Conservation (phyloP, 176 grass and related monocot species). For the Carex myosuroides region DNA sequence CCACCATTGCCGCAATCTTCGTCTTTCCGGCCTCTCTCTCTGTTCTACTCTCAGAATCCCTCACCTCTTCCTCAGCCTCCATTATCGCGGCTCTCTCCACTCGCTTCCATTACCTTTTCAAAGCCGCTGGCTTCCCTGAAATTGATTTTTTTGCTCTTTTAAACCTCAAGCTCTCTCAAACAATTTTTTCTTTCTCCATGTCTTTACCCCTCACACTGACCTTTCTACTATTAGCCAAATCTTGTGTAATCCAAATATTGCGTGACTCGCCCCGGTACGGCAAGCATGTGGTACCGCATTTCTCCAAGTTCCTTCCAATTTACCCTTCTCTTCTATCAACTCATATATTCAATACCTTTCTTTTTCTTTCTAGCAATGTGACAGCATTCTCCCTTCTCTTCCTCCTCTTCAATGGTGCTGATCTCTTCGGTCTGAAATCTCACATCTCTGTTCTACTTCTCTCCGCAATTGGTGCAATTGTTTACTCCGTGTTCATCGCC, state of each 20-base stretch:
- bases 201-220: conserved; percentile 62
- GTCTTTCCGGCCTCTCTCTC: conserved; percentile 50
- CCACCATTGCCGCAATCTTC: conserved; percentile 54
- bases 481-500: conserved; percentile 54
- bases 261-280: background rate
- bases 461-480: conserved; percentile 51
- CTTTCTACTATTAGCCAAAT: conserved; percentile 69
- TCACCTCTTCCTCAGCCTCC: conserved; percentile 6
- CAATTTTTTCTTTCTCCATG: conserved; percentile 47
- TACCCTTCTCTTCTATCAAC: conserved; percentile 52
- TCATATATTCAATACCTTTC: conserved; percentile 49
- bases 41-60: conserved; percentile 39
- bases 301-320: conserved; percentile 11
- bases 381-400: conserved; percentile 72
- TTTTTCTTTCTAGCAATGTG: conserved; percentile 65
- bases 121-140: conserved; percentile 58
- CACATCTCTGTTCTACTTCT: conserved; percentile 24
- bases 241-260: conserved; percentile 49
- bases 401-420: conserved; percentile 56
- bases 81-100: conserved; percentile 27
- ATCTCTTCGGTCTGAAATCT: conserved; percentile 40
- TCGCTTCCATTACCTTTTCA: conserved; percentile 51
- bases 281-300: conserved; percentile 17
- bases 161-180: conserved; percentile 71
- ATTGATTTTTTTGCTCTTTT: conserved; percentile 65